phyloP scores from a whole-genome alignment of 1,284 basidiomycete genomes.

The Cryptococcus sp. region DNA sequence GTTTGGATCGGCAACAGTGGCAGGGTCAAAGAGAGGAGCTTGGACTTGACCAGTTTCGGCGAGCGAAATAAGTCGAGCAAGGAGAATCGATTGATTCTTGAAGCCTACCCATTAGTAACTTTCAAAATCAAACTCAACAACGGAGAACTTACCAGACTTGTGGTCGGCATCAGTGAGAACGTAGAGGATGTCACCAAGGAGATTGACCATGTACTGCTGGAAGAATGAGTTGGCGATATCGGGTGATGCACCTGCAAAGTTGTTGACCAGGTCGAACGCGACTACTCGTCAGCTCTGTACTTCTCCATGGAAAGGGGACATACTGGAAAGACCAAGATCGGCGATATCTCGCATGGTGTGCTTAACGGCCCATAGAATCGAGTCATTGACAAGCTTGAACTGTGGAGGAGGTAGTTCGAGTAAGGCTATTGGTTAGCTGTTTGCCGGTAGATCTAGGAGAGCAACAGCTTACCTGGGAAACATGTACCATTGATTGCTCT shows the following conservation, averaged over 20 bases:
- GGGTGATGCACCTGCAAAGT: slow-evolving; percentile 79
- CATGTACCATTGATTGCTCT: slow-evolving; percentile 90
- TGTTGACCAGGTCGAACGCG: slow-evolving; percentile 91
- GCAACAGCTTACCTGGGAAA: slow-evolving; percentile 71
- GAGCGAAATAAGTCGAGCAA: slow-evolving; percentile 90
- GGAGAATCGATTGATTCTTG: slow-evolving; percentile 82
- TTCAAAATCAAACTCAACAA: neutral
- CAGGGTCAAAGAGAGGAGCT: slow-evolving; percentile 79
- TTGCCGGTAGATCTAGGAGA: slow-evolving; percentile 1
- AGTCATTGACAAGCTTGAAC: slow-evolving; percentile 98
- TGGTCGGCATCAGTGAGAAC: slow-evolving; percentile 97
- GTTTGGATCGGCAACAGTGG: slow-evolving; percentile 65
- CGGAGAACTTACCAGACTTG: slow-evolving; percentile 70
- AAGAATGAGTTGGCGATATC: slow-evolving; percentile 77
- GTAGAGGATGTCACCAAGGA: slow-evolving; percentile 95
- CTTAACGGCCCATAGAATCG: slow-evolving; percentile 99
- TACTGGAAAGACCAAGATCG: slow-evolving; percentile 85
- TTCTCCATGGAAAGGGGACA: slow-evolving; percentile 34
- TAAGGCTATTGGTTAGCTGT: too few relatives aligned
- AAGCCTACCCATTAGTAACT: slow-evolving; percentile 54
- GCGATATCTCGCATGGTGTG: slow-evolving; percentile 99
- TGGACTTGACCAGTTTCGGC: slow-evolving; percentile 79
- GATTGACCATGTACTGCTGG: slow-evolving; percentile 87
- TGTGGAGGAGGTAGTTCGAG: slow-evolving; percentile 81
- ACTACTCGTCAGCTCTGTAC: slow-evolving; percentile 54